Conservation (phyloP, 805 yeast genomes). For the Blastobotrys mokoenaii region DNA sequence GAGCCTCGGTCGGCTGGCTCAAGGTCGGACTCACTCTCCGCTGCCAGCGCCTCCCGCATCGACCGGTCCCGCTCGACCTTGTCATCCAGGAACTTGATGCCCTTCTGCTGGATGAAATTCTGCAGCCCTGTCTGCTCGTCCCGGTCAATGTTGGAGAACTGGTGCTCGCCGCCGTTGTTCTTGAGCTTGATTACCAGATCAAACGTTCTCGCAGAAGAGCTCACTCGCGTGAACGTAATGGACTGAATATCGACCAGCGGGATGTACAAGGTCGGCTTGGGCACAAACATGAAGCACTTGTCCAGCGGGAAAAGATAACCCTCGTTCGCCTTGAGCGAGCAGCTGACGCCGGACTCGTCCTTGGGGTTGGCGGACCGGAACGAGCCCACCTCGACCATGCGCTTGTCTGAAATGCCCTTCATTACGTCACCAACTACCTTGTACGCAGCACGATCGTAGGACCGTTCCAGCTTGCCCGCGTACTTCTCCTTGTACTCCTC, state of each 20-base stretch:
- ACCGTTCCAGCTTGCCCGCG: conserved; percentile 61
- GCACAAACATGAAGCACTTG: conserved; percentile 79
- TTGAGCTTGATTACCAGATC: conserved; percentile 75
- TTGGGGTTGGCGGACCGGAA: conserved; percentile 54
- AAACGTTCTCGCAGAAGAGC: conserved; percentile 77
- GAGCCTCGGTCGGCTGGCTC: conserved; percentile 51
- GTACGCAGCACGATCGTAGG: conserved; percentile 77
- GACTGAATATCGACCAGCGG: conserved; percentile 74
- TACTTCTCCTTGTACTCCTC: conserved; percentile 71
- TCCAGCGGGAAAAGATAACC: conserved; percentile 92
- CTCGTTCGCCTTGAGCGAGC: conserved; percentile 91
- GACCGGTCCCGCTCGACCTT: conserved; percentile 81
- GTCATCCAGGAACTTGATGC: conserved; percentile 76
- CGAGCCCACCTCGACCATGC: conserved; percentile 76
- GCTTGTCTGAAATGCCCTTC: conserved; percentile 82
- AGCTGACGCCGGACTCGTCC: conserved; percentile 77
- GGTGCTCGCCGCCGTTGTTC: conserved; percentile 59
- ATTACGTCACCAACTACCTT: conserved; percentile 81
- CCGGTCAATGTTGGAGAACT: conserved; percentile 79
- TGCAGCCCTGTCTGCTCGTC: conserved; percentile 83
- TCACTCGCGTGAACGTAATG: conserved; percentile 82
- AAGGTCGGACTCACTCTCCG: conserved; percentile 38
- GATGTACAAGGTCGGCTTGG: conserved; percentile 88
- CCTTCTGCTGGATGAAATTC: conserved; percentile 66
- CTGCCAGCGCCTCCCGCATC: conserved; percentile 49